phyloP scores from a whole-genome alignment of 345 rosid genomes.

The Populus pruinosa region DNA sequence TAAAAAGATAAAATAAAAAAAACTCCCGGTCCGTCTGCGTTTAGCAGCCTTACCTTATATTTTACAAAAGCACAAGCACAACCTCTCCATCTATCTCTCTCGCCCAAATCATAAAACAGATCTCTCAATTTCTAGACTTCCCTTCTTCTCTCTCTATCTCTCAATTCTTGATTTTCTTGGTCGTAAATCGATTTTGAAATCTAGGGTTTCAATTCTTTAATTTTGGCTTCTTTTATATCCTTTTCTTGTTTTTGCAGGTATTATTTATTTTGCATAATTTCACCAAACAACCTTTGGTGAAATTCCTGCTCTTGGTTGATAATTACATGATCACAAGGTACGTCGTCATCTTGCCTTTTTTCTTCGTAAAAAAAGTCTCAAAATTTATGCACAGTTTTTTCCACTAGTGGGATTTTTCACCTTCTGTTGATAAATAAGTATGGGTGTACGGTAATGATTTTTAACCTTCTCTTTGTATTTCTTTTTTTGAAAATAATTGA shows the following conservation, averaged over 20 bases:
- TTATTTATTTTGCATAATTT: background rate
- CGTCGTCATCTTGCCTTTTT: background rate
- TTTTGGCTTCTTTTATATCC: background rate
- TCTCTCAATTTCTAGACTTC: slow-evolving; percentile 1
- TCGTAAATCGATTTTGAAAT: background rate
- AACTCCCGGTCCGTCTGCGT: background rate
- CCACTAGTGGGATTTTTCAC: background rate
- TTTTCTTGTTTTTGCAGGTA: background rate
- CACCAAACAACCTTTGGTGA: background rate
- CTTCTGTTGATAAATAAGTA: too few species aligned
- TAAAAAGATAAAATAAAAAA: background rate
- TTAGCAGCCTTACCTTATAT: background rate
- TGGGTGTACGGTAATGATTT: background rate
- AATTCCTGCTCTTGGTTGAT: background rate
- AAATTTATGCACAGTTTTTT: background rate
- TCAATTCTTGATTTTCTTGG: background rate
- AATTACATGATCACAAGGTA: slow-evolving; percentile 8
- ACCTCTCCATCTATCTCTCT: background rate
- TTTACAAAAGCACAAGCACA: background rate
- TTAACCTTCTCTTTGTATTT: too few species aligned
- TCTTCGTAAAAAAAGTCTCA: background rate
- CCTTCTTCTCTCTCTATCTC: too few species aligned
- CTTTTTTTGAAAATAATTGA: background rate
- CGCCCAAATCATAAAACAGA: background rate
- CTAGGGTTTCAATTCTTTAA: background rate